phyloP scores from a whole-genome alignment of 2,329 filamentous ascomycete species.

The Biscogniauxia mediterranea region DNA sequence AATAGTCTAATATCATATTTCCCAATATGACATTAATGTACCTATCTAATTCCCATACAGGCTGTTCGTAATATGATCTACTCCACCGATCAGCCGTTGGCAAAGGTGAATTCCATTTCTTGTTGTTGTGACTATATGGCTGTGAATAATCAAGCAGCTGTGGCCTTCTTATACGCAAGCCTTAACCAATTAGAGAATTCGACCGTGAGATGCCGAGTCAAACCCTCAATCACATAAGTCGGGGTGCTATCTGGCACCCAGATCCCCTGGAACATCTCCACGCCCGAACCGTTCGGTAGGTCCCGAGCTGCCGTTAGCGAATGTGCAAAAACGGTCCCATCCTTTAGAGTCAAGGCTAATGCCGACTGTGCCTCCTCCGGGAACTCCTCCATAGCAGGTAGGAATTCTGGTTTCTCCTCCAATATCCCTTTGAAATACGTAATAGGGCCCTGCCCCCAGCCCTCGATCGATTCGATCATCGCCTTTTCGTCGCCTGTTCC shows the following conservation, averaged over 20 bases:
- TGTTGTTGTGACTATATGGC: too few relatives aligned
- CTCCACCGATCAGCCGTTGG: too few relatives aligned
- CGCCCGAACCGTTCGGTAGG: conserved; percentile 2
- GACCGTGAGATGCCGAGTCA: conserved; percentile 1
- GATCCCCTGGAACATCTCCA: conserved; percentile 9
- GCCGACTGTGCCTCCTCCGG: background rate
- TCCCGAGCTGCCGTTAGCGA: conserved; percentile 2
- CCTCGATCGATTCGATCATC: conserved; percentile 2
- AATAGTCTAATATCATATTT: too few relatives aligned
- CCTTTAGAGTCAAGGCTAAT: conserved; percentile 2
- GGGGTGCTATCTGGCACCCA: conserved; percentile 3
- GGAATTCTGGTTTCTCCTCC: background rate
- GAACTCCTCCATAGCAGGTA: conserved; percentile 2
- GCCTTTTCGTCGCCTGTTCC: background rate
- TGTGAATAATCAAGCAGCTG: background rate
- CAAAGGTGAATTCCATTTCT: too few relatives aligned
- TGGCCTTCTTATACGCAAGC: background rate
- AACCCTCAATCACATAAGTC: background rate
- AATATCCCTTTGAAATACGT: conserved; percentile 2
- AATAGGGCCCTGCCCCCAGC: conserved; percentile 5
- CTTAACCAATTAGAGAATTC: background rate
- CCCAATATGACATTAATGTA: too few relatives aligned
- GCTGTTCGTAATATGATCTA: too few relatives aligned
- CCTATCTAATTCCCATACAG: too few relatives aligned
- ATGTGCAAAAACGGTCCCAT: conserved; percentile 7